Percentiles rank a stretch among this genome's conserved stretches.
These are phyloP conservation scores for Panaeolus papilionaceus DNA, from an alignment of 768 basidiomycete genomes.

Conservation along the genomic window DNA sequence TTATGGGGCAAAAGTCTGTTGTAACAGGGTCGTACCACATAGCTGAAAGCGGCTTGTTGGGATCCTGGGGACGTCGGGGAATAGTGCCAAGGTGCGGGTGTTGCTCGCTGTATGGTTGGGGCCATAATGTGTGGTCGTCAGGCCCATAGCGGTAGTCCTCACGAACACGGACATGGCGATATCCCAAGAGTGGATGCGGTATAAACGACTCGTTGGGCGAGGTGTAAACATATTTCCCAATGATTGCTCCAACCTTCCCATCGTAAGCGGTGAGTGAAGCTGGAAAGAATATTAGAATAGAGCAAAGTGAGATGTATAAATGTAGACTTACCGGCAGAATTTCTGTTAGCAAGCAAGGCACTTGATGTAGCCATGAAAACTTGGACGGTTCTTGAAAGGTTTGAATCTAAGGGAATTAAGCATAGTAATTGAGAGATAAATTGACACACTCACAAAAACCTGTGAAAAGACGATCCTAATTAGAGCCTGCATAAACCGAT, in stretches of 20 bases:
- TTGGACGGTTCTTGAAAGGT: not conserved
- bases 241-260: slow-evolving; percentile 14
- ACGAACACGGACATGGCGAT: slow-evolving; percentile 11
- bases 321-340: not conserved
- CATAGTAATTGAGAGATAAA: not conserved
- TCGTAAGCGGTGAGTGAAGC: slow-evolving; percentile 14
- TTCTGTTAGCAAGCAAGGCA: not conserved
- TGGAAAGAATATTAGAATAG: not conserved
- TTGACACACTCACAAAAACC: not conserved
- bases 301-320: not conserved
- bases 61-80: slow-evolving; percentile 13
- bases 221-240: slow-evolving; percentile 10
- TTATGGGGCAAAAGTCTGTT: slow-evolving; percentile 5
- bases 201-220: slow-evolving; percentile 16
- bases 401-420: not conserved
- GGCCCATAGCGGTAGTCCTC: slow-evolving; percentile 14
- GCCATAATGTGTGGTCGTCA: slow-evolving; percentile 17
- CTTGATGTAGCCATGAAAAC: not conserved
- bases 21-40: slow-evolving; percentile 16
- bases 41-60: slow-evolving; percentile 4
- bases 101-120: slow-evolving; percentile 8
- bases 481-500: not conserved
- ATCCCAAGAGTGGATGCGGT: not conserved
- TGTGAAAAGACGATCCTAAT: not conserved
- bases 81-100: slow-evolving; percentile 17